Base-by-base conservation (phyloP, 2,329 filamentous ascomycete species). In the Trichocomaceae sp. region DNA sequence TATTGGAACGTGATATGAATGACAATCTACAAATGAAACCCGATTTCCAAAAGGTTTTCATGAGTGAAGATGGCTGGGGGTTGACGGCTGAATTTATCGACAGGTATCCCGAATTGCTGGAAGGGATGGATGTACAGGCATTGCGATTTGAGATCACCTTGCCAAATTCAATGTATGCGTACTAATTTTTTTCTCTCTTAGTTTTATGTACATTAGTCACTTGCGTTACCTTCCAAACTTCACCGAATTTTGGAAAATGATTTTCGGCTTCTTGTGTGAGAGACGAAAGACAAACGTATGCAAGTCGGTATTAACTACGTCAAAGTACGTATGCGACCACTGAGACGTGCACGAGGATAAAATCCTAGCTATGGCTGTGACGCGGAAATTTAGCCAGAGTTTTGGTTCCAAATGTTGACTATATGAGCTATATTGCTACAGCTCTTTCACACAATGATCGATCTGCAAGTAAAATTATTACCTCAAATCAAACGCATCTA, bases 71-170 rank as follows among this genome's bases (percentile, higher is more conserved):
- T 23, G 61, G 63, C 1, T 66, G 64, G 64, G 63, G 61, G 3
- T 17, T 65, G 45, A 65, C 62, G 4, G 54, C 60, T 6, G 63
- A 65, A 41, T 65, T 65, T 46, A 61, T 65, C 3, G 55, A 46
- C 31, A 55, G 56, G 10, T 63, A 63, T 50, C 63, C 63, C 8
- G 54, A 62, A 44, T 55, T 66, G 9, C 22, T 63, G 45, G 59
- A 55, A 5, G 60, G 60, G 7, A 59, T 63, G 26, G 58, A 63
- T 55, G 47, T 63, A 29, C 55, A 45, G n/a, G 44, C 44, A 9
- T 47, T 53, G 51, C 37, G 51, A 33, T 52, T 52, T 48, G 51
- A 53, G 35, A 53, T 53, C 22, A 39, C 51, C 17, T 53, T 47
- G 26, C 51, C 51, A n/a, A 53, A 17, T 26, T 44, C 39, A 22